phyloP scores from a whole-genome alignment of 352 stramenopile species.

The Aphanomyces cochlioides region DNA sequence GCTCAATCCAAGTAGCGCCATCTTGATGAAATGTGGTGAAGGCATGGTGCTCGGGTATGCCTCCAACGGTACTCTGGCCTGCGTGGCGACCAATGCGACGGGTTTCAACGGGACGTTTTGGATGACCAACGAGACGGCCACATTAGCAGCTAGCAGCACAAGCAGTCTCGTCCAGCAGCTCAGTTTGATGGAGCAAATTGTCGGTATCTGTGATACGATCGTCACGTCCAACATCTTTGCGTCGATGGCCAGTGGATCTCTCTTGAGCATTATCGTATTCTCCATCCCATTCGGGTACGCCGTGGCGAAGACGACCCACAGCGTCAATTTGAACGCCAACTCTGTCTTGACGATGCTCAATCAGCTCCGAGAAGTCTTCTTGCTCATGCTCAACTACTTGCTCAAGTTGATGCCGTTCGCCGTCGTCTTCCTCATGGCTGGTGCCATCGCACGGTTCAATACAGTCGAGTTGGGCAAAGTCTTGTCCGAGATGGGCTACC shows the following conservation, averaged over 20 bases:
- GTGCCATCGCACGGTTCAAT: slow-evolving; percentile 42
- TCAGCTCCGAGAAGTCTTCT: slow-evolving; percentile 62
- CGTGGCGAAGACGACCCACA: slow-evolving; percentile 43
- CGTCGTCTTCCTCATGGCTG: slow-evolving; percentile 67
- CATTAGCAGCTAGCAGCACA: neutral
- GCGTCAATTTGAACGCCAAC: slow-evolving; percentile 52
- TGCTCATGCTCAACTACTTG: slow-evolving; percentile 69
- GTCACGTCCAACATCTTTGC: slow-evolving; percentile 61
- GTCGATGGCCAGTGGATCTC: slow-evolving; percentile 48
- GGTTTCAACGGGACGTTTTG: slow-evolving; percentile 47
- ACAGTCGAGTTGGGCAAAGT: slow-evolving; percentile 33
- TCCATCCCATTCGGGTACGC: slow-evolving; percentile 61
- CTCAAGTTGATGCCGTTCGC: slow-evolving; percentile 64
- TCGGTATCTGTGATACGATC: slow-evolving; percentile 50
- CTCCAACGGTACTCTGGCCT: slow-evolving; percentile 37
- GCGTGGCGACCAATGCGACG: slow-evolving; percentile 39
- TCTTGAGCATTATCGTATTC: slow-evolving; percentile 69
- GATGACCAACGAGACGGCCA: slow-evolving; percentile 5
- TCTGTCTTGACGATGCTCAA: slow-evolving; percentile 53
- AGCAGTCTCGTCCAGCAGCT: slow-evolving; percentile 32
- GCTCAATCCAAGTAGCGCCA: neutral
- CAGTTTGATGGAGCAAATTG: slow-evolving; percentile 55
- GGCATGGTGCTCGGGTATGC: slow-evolving; percentile 38
- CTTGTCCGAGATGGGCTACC: slow-evolving; percentile 50
- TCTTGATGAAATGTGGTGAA: slow-evolving; percentile 49